A percentile compares a stretch with the other conserved stretches of the same genome.
phyloP scores from a whole-genome alignment of 371 early-diverging fungal species.

The Apophysomyces elegans region DNA sequence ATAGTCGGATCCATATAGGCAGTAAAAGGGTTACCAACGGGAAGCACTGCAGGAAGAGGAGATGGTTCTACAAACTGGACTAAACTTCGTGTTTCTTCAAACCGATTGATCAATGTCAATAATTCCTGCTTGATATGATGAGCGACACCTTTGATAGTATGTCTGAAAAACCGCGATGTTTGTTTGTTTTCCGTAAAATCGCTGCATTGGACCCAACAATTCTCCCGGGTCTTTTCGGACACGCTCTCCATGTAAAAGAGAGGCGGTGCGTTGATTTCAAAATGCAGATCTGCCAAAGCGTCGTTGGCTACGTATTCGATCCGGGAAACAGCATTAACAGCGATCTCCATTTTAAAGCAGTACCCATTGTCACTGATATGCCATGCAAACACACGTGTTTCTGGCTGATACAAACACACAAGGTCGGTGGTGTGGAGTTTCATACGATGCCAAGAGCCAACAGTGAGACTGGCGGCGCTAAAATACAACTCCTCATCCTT shows the following conservation, averaged over 20 bases:
- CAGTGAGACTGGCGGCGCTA: constrained; percentile 62
- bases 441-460: constrained; percentile 83
- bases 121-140: constrained; percentile 46
- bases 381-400: constrained; percentile 67
- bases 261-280: constrained; percentile 65
- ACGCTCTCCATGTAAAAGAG: constrained; percentile 65
- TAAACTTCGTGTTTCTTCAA: constrained; percentile 11
- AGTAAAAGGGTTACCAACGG: neutral
- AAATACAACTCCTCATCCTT: constrained; percentile 26
- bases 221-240: constrained; percentile 1
- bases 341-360: constrained; percentile 76
- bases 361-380: constrained; percentile 69
- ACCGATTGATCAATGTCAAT: constrained; percentile 19
- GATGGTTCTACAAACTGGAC: constrained; percentile 11
- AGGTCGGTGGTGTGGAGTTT: constrained; percentile 62
- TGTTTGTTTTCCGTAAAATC: constrained; percentile 70
- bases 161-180: constrained; percentile 54
- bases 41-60: neutral
- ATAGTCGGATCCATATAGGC: neutral
- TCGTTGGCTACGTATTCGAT: constrained; percentile 54
- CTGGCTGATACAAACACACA: constrained; percentile 59
- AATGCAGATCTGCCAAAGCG: constrained; percentile 56
- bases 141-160: constrained; percentile 55
- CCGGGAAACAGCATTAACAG: constrained; percentile 49
- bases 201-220: constrained; percentile 56